Evolutionary conservation across 2,329 filamentous ascomycete species (phyloP).

Genomic region (Cordyceps tenuipes): DNA sequence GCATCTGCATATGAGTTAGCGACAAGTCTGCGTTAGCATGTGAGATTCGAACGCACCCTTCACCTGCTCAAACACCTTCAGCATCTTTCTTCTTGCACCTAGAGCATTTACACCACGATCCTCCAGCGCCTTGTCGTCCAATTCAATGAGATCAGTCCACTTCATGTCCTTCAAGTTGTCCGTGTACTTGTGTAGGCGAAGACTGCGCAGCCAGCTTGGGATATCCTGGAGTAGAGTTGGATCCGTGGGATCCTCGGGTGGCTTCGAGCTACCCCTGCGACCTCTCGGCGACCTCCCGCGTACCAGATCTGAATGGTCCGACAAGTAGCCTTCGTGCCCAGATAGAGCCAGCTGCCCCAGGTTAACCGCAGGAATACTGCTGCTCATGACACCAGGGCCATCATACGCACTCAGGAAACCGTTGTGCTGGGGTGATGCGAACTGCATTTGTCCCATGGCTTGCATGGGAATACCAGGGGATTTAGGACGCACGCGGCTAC

Average conservation of each 20-base stretch:
- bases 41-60: constrained; percentile 46
- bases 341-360: constrained; percentile 63
- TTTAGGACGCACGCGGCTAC: constrained; percentile 72
- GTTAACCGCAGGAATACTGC: constrained; percentile 61
- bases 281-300: constrained; percentile 89
- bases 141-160: constrained; percentile 85
- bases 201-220: constrained; percentile 86
- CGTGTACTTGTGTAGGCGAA: constrained; percentile 96
- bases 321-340: constrained; percentile 77
- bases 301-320: constrained; percentile 85
- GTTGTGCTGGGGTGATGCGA: constrained; percentile 86
- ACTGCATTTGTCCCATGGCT: constrained; percentile 55
- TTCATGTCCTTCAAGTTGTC: constrained; percentile 96
- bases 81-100: constrained; percentile 91
- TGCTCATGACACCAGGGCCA: constrained; percentile 59
- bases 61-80: constrained; percentile 98
- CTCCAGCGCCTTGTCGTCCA: constrained; percentile 90
- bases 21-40: not conserved
- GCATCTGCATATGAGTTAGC: not conserved
- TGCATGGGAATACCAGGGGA: constrained; percentile 82
- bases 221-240: constrained; percentile 86
- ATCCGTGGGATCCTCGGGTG: constrained; percentile 94
- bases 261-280: constrained; percentile 89
- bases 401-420: constrained; percentile 90
- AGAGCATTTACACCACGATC: constrained; percentile 90